Evolutionary conservation across 139 green algal species (phyloP).

Genomic region (Chlorella sp.): DNA sequence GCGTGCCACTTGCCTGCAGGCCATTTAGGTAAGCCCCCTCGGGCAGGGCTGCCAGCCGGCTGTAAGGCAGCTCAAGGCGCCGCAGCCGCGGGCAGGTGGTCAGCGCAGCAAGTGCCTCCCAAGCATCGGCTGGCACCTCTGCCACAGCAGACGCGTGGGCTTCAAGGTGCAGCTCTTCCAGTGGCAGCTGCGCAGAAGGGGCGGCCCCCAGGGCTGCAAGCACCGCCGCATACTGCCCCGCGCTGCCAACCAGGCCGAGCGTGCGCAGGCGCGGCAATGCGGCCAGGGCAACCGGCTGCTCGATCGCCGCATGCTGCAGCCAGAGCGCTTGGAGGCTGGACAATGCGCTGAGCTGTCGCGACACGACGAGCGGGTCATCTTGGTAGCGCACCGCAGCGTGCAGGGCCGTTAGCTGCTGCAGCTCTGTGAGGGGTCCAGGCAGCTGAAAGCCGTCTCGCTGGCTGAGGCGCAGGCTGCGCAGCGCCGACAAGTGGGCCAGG

Average conservation of each 20-base stretch:
- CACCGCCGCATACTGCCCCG: background rate
- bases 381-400: constrained; percentile 11
- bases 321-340: constrained; percentile 3
- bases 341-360: background rate
- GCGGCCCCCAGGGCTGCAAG: background rate
- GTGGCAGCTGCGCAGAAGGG: too few relatives aligned
- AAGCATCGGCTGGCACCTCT: constrained; percentile 9
- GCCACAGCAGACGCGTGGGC: background rate
- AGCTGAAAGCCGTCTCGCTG: constrained; percentile 13
- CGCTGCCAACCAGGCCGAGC: constrained; percentile 12
- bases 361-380: constrained; percentile 1
- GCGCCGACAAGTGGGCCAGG: background rate
- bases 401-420: background rate
- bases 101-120: background rate
- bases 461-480: constrained; percentile 17
- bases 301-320: constrained; percentile 22
- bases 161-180: constrained; percentile 5
- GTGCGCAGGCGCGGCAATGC: constrained; percentile 2
- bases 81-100: background rate
- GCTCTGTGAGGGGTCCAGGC: constrained; percentile 11
- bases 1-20: background rate
- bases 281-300: background rate
- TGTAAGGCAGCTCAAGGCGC: constrained; percentile 17
- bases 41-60: constrained; percentile 4
- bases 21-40: background rate